phyloP scores from a whole-genome alignment of 108 stramenopile species.

The Aurantiochytrium sp. region DNA sequence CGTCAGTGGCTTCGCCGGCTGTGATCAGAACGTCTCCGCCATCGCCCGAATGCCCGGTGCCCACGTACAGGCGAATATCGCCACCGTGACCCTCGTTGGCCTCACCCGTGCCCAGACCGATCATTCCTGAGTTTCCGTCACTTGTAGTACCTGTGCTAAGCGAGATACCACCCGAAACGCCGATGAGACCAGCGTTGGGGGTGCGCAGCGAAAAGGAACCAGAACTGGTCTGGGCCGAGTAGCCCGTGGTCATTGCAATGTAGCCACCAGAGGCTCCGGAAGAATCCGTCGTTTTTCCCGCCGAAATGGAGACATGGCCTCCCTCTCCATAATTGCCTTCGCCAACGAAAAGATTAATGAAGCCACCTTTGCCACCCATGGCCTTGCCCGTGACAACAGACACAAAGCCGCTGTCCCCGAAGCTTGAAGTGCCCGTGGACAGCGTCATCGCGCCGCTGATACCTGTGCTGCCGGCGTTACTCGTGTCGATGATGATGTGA shows the following conservation, averaged over 20 bases:
- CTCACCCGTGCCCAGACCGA: conserved; percentile 34
- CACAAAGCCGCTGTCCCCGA: conserved; percentile 27
- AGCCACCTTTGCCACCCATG: conserved; percentile 26
- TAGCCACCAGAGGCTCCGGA: conserved; percentile 25
- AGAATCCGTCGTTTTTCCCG: conserved; percentile 27
- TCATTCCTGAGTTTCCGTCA: conserved; percentile 31
- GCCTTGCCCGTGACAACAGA: conserved; percentile 32
- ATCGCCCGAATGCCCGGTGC: conserved; percentile 28
- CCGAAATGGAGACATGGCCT: conserved; percentile 11
- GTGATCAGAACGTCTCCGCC: conserved; percentile 20
- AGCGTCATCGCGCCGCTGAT: conserved; percentile 30
- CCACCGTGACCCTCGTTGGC: conserved; percentile 38
- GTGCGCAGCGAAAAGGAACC: conserved; percentile 30
- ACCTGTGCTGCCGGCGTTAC: conserved; percentile 34
- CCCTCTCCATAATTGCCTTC: conserved; percentile 26
- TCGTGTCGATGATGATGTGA: conserved; percentile 23
- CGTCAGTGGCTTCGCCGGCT: conserved; percentile 18
- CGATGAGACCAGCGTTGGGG: conserved; percentile 35
- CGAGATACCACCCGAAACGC: conserved; percentile 31
- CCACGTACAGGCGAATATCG: conserved; percentile 33
- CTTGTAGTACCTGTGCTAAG: conserved; percentile 36
- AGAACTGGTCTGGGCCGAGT: conserved; percentile 27
- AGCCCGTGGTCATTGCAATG: conserved; percentile 27
- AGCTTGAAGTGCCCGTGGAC: conserved; percentile 29
- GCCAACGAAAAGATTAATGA: conserved; percentile 36